phyloP scores from a whole-genome alignment of 208 protist genomes.

The Ichthyophonus hoferi region DNA sequence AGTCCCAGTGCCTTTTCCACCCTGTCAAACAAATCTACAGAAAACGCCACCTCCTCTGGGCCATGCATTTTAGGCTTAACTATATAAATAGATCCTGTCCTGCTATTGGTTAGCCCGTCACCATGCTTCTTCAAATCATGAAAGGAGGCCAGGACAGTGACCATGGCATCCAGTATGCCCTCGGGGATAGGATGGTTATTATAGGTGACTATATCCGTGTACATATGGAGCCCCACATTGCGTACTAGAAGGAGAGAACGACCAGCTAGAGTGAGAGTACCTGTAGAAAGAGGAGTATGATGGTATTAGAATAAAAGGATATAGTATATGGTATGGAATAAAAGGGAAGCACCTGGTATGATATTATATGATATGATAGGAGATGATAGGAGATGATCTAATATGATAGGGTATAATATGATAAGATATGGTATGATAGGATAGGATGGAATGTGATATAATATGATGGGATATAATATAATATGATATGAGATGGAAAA shows the following conservation, averaged over 20 bases:
- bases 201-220: not conserved
- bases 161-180: slow-evolving; percentile 16
- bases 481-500: too few relatives aligned
- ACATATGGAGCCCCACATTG: slow-evolving; percentile 32
- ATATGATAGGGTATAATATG: too few relatives aligned
- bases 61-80: slow-evolving; percentile 34
- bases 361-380: too few relatives aligned
- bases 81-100: slow-evolving; percentile 7
- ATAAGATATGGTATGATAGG: too few relatives aligned
- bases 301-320: not conserved
- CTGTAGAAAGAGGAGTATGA: not conserved
- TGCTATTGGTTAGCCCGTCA: not conserved
- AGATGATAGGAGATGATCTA: too few relatives aligned
- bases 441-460: too few relatives aligned
- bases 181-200: slow-evolving; percentile 7
- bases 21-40: not conserved
- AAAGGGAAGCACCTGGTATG: too few relatives aligned
- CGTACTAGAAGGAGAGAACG: slow-evolving; percentile 7
- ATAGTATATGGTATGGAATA: too few relatives aligned
- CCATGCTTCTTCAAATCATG: slow-evolving; percentile 6
- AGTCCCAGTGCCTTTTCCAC: slow-evolving; percentile 19
- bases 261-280: not conserved
- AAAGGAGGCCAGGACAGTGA: slow-evolving; percentile 5
- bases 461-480: too few relatives aligned
- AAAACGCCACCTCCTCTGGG: slow-evolving; percentile 24